These are phyloP conservation scores for Exophiala sp. DNA, from an alignment of 2,329 filamentous ascomycete species.

Conservation along the genomic window DNA sequence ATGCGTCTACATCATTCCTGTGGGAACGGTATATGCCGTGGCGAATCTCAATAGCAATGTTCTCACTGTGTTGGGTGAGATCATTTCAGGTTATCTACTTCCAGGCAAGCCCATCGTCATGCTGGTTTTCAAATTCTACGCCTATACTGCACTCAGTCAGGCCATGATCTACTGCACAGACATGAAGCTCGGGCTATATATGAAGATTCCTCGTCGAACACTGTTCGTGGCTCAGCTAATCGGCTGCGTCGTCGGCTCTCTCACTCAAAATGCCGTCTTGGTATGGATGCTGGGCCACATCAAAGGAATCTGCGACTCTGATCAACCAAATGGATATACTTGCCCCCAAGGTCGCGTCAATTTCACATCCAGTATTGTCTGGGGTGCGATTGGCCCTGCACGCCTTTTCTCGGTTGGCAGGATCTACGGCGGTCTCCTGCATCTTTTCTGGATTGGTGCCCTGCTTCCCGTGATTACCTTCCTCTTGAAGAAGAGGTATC, in stretches of 20 bases:
- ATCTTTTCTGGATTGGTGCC: conserved; percentile 50
- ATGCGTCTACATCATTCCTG: conserved; percentile 46
- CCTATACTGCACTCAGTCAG: conserved; percentile 43
- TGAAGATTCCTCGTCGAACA: conserved; percentile 49
- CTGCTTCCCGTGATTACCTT: conserved; percentile 43
- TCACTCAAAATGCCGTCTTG: conserved; percentile 41
- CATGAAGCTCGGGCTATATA: conserved; percentile 52
- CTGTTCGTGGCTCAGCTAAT: conserved; percentile 49
- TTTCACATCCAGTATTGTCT: conserved; percentile 49
- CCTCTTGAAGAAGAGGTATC: no score
- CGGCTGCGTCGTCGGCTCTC: conserved; percentile 47
- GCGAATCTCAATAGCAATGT: conserved; percentile 49
- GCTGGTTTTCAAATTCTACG: conserved; percentile 47
- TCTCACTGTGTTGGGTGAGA: conserved; percentile 47
- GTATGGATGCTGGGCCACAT: conserved; percentile 42
- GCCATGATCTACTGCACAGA: conserved; percentile 45
- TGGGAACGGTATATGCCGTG: conserved; percentile 48
- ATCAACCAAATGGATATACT: conserved; percentile 46
- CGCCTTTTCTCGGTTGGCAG: conserved; percentile 47
- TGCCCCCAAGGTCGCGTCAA: conserved; percentile 51
- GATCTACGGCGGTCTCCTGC: conserved; percentile 49
- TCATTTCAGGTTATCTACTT: conserved; percentile 49
- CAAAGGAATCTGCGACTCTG: conserved; percentile 39
- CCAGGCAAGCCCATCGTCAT: conserved; percentile 47
- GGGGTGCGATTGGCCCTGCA: conserved; percentile 52